phyloP scores from a whole-genome alignment of 2,329 filamentous ascomycete genomes.

The Colletotrichum brevisporum region DNA sequence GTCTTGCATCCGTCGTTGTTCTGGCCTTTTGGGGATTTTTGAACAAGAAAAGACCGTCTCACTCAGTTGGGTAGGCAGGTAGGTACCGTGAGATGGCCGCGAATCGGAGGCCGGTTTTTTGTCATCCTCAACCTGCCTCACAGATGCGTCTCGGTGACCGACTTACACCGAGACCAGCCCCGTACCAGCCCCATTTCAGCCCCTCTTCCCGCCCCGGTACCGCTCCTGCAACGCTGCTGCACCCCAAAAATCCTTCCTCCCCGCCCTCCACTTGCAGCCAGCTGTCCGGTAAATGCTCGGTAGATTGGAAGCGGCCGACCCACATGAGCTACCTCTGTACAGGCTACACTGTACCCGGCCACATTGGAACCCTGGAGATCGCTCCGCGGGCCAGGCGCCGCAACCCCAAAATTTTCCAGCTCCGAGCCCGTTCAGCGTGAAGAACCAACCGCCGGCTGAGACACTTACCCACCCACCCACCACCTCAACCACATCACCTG shows the following conservation, averaged over 20 bases:
- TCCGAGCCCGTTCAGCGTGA: slow-evolving; percentile 30
- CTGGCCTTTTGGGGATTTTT: not conserved
- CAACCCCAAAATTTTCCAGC: slow-evolving; percentile 35
- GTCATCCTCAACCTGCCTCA: slow-evolving; percentile 15
- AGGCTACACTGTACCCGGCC: too few species aligned
- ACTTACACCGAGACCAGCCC: slow-evolving; percentile 12
- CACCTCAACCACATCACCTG: slow-evolving; percentile 37
- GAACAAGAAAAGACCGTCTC: slow-evolving; percentile 8
- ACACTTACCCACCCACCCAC: slow-evolving; percentile 30
- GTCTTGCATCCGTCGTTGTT: slow-evolving; percentile 17
- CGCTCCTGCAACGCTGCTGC: not conserved
- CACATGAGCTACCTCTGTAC: slow-evolving; percentile 10
- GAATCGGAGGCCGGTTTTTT: slow-evolving; percentile 30
- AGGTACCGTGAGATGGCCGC: slow-evolving; percentile 4
- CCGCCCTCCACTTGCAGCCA: slow-evolving; percentile 4
- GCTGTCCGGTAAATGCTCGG: slow-evolving; percentile 37
- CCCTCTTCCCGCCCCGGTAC: slow-evolving; percentile 1
- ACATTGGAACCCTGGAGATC: slow-evolving; percentile 18
- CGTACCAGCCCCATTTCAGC: slow-evolving; percentile 1
- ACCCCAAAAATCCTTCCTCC: slow-evolving; percentile 14
- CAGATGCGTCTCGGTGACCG: slow-evolving; percentile 11
- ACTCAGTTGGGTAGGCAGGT: not conserved
- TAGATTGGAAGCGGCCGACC: slow-evolving; percentile 4
- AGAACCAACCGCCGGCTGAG: slow-evolving; percentile 23
- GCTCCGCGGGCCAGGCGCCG: slow-evolving; percentile 22